Conservation (phyloP, 208 protist genomes). For the Leishmania tropica region DNA sequence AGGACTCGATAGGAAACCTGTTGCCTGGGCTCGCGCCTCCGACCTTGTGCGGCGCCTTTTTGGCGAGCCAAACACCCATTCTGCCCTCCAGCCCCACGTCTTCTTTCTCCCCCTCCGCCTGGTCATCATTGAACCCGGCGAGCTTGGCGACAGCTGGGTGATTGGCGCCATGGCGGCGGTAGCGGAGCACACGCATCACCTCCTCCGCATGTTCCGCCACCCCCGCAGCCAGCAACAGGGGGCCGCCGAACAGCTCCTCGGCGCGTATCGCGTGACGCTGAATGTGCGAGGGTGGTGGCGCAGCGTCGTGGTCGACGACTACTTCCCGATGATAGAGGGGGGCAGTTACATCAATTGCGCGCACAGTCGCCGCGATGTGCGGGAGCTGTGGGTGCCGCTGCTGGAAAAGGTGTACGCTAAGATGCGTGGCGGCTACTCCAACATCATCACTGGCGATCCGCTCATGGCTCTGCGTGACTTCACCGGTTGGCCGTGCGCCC, state of each 20-base stretch:
- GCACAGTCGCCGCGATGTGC: slow-evolving; percentile 44
- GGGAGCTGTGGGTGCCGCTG: slow-evolving; percentile 79
- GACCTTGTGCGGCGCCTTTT: slow-evolving; percentile 7
- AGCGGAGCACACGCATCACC: slow-evolving; percentile 39
- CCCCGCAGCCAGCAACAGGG: slow-evolving; percentile 11
- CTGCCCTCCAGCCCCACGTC: slow-evolving; percentile 12
- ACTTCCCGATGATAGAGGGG: slow-evolving; percentile 45
- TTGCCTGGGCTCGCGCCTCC: slow-evolving; percentile 4
- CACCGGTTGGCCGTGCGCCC: slow-evolving; percentile 46
- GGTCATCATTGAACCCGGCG: slow-evolving; percentile 42
- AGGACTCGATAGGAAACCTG: not conserved
- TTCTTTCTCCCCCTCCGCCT: slow-evolving; percentile 14
- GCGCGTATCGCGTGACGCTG: slow-evolving; percentile 66
- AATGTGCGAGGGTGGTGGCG: slow-evolving; percentile 75
- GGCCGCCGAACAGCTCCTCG: slow-evolving; percentile 41
- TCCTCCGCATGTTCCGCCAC: slow-evolving; percentile 39
- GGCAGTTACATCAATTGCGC: slow-evolving; percentile 38
- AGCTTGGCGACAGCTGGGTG: slow-evolving; percentile 71
- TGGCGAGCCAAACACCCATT: not conserved
- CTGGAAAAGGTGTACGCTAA: slow-evolving; percentile 87
- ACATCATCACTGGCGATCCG: slow-evolving; percentile 63
- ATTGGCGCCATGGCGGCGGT: slow-evolving; percentile 59
- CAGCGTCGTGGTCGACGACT: slow-evolving; percentile 77
- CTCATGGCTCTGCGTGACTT: slow-evolving; percentile 61
- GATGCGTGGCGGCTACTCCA: slow-evolving; percentile 60